phyloP scores from a whole-genome alignment of 129 eudicot species.

The Calendula officinalis region DNA sequence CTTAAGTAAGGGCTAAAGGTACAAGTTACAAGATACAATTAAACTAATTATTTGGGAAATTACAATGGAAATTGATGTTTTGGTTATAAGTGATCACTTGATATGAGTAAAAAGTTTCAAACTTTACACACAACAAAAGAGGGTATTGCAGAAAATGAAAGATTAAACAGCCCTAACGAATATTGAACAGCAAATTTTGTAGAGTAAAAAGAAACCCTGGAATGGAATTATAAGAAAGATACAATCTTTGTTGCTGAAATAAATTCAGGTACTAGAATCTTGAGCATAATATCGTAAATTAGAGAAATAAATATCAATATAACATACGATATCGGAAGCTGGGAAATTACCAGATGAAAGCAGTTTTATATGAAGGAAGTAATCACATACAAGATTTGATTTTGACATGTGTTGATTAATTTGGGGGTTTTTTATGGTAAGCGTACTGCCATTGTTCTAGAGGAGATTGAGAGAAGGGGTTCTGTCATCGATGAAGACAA shows the following conservation, averaged over 20 bases:
- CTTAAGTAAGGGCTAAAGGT: conserved; percentile 4
- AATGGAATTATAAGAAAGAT: conserved; percentile 11
- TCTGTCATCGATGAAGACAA: conserved; percentile 24
- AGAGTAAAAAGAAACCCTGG: conserved; percentile 24
- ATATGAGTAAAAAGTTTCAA: conserved; percentile 1
- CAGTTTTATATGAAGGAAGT: conserved; percentile 5
- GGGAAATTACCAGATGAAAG: conserved; percentile 22
- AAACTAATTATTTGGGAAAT: not conserved
- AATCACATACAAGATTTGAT: conserved; percentile 27
- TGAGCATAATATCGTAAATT: conserved; percentile 18
- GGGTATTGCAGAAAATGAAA: conserved; percentile 19
- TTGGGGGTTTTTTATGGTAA: conserved; percentile 17
- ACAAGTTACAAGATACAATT: conserved; percentile 11
- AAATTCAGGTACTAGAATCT: conserved; percentile 21
- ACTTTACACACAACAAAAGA: conserved; percentile 10
- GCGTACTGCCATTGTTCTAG: conserved; percentile 19
- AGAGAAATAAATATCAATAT: not conserved
- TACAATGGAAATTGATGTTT: not conserved
- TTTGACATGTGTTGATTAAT: conserved; percentile 26
- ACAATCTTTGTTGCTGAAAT: conserved; percentile 8
- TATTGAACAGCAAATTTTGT: conserved; percentile 13
- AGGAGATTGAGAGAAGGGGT: conserved; percentile 14
- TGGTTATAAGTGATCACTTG: not conserved
- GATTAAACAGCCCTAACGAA: conserved; percentile 14
- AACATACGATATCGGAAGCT: conserved; percentile 13